These are phyloP conservation scores for Zalerion maritima DNA, from an alignment of 495 filamentous ascomycete species.

Conservation along the genomic window DNA sequence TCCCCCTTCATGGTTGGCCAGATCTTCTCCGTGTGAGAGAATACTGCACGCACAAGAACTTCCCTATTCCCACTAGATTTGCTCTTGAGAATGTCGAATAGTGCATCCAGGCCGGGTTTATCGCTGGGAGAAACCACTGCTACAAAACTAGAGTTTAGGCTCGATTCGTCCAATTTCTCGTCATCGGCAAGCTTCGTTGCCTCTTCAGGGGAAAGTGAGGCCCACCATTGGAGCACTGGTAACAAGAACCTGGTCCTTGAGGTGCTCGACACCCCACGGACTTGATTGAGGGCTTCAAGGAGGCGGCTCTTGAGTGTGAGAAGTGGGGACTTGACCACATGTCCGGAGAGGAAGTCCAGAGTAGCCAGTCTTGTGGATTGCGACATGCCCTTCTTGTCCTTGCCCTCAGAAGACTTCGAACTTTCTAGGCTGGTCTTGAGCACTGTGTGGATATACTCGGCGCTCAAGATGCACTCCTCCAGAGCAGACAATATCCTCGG, in stretches of 20 bases:
- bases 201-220: conserved; percentile 25
- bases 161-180: conserved; percentile 45
- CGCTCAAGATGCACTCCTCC: conserved; percentile 72
- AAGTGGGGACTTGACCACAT: conserved; percentile 51
- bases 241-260: conserved; percentile 56
- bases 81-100: conserved; percentile 38
- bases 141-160: conserved; percentile 45
- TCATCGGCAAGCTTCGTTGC: conserved; percentile 18
- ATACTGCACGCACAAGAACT: conserved; percentile 46
- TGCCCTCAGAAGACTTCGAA: conserved; percentile 17
- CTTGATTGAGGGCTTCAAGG: conserved; percentile 51
- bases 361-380: conserved; percentile 48
- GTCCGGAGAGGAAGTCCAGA: conserved; percentile 58
- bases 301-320: conserved; percentile 52
- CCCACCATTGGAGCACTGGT: conserved; percentile 54
- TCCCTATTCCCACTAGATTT: no score
- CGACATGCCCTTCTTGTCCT: conserved; percentile 42
- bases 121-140: conserved; percentile 52
- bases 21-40: conserved; percentile 47
- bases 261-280: conserved; percentile 50
- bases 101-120: conserved; percentile 44
- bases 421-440: conserved; percentile 44
- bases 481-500: conserved; percentile 47
- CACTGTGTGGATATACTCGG: conserved; percentile 42
- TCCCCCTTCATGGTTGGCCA: conserved; percentile 61